A percentile compares a stretch with the other conserved stretches of the same genome.
These are phyloP conservation scores for Trypanosoma rangeli DNA, from an alignment of 208 protist species.

Conservation along the genomic window DNA sequence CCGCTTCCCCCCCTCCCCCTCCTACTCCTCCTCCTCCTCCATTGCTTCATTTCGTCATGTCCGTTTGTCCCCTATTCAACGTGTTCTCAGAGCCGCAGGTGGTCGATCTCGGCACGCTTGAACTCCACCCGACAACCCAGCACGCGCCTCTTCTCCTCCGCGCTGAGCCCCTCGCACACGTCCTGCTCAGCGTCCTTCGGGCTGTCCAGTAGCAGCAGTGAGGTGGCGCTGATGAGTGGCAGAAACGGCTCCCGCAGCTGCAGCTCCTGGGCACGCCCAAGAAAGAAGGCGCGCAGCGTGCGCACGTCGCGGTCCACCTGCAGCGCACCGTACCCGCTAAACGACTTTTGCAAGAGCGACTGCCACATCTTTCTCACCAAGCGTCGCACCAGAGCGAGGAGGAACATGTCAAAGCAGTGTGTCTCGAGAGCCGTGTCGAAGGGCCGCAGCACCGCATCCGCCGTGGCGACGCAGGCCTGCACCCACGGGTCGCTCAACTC, in stretches of 20 bases:
- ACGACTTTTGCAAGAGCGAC: constrained; percentile 51
- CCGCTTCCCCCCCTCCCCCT: not conserved
- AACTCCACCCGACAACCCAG: constrained; percentile 71
- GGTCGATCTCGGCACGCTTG: constrained; percentile 52
- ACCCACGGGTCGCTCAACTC: constrained; percentile 87
- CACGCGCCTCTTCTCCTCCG: constrained; percentile 70
- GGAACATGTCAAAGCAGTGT: constrained; percentile 52
- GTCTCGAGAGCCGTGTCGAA: constrained; percentile 31
- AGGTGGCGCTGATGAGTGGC: constrained; percentile 44
- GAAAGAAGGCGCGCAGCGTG: constrained; percentile 63
- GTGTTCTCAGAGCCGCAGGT: constrained; percentile 37
- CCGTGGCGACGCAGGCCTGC: constrained; percentile 53
- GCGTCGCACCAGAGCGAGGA: constrained; percentile 40
- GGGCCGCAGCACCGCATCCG: constrained; percentile 38
- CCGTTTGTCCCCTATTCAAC: not conserved
- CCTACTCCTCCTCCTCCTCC: not conserved
- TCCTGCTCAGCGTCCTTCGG: constrained; percentile 74
- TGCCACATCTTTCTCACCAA: constrained; percentile 30
- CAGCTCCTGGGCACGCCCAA: constrained; percentile 48
- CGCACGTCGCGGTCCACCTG: constrained; percentile 85
- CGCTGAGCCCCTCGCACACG: constrained; percentile 39
- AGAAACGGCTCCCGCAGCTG: constrained; percentile 58
- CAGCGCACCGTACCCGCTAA: constrained; percentile 68
- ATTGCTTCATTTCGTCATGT: constrained; percentile 7
- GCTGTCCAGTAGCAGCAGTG: constrained; percentile 63